Evolutionary conservation across 2,329 filamentous ascomycete genomes (phyloP), one percentile per base, ranked within the genome.

Genomic region (Zymoseptoria passerinii): DNA sequence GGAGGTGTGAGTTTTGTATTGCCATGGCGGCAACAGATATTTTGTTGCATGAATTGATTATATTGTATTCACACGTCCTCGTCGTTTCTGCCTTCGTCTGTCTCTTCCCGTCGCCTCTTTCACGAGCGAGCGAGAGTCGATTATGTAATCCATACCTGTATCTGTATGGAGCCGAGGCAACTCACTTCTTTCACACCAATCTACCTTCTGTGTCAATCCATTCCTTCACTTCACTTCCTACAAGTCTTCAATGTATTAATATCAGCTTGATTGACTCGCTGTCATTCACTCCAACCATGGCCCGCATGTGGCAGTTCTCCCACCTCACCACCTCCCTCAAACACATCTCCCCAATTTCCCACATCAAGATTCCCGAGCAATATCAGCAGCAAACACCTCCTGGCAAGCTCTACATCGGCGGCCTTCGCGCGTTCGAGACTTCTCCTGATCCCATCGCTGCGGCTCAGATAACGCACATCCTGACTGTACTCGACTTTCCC

Each of bases 391-490:
- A 68, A 68, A 18, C 67, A 73, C 55, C 48, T 8, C 16, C 23
- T 7, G 67, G 68, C 2, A 68, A 68, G 19, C 68, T 76, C 28
- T 74, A 73, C 68, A 76, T 76, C 53, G 75, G 75, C 58, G 74
- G 74, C 28, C 66, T 77, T 2, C 72, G 75, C 58, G 74, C 74
- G 1, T 64, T 77, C 2, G 75, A 76, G 61, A 71, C 75, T 59
- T 63, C 67, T 23, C 66, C 67, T 2, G 68, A 73, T 59, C 66
- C 74, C 8, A 70, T 96, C 54, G 75, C 81, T 64, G 81, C 86
- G 64, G 84, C 84, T 64, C 84, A 85, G 62, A 90, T 97, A 71
- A 95, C 90, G 1, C 91, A 96, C 73, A 83, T 97, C 48, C 78
- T 97, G 23, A 95, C 91, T 3, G 88, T 92, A 48, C 74, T 92